Percentiles rank a stretch among this genome's conserved stretches.
phyloP scores from a whole-genome alignment of 345 rosid genomes.

The Corchorus olitorius region DNA sequence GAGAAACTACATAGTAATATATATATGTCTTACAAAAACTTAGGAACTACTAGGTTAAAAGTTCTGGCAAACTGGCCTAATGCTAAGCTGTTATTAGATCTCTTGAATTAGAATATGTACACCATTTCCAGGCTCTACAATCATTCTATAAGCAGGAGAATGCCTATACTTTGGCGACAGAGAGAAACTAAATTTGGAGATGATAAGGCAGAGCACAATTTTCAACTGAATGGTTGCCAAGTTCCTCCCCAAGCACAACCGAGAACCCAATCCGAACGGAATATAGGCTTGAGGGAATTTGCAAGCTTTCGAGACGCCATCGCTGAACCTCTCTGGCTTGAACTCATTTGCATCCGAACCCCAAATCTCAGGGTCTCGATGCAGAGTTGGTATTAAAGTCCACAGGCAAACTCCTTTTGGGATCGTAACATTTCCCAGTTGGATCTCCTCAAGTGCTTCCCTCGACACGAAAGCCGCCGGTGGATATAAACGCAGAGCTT shows the following conservation, averaged over 20 bases:
- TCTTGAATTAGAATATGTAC: slow-evolving; percentile 47
- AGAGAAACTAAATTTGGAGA: slow-evolving; percentile 64
- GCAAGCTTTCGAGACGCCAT: slow-evolving; percentile 74
- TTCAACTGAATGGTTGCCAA: slow-evolving; percentile 72
- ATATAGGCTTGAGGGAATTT: slow-evolving; percentile 64
- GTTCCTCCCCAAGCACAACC: slow-evolving; percentile 67
- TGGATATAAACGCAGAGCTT: slow-evolving; percentile 65
- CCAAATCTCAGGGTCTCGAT: slow-evolving; percentile 65
- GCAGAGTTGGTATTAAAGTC: slow-evolving; percentile 62
- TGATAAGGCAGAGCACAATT: slow-evolving; percentile 50
- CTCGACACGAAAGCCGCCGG: slow-evolving; percentile 67
- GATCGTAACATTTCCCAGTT: slow-evolving; percentile 50
- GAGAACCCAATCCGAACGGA: slow-evolving; percentile 74
- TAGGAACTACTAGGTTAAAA: background rate
- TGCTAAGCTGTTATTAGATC: background rate
- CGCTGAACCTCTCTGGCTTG: slow-evolving; percentile 66
- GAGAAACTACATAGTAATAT: background rate
- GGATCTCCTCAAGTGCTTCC: slow-evolving; percentile 62
- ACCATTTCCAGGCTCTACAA: slow-evolving; percentile 73
- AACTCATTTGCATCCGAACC: slow-evolving; percentile 70
- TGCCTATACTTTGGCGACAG: slow-evolving; percentile 66
- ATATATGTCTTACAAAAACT: background rate
- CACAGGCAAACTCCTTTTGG: slow-evolving; percentile 61
- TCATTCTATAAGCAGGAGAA: slow-evolving; percentile 65
- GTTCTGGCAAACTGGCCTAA: background rate